Evolutionary conservation across 2,329 filamentous ascomycete genomes (phyloP), one percentile per base, ranked within the genome.

Genomic region (Phialemoniopsis sp.): DNA sequence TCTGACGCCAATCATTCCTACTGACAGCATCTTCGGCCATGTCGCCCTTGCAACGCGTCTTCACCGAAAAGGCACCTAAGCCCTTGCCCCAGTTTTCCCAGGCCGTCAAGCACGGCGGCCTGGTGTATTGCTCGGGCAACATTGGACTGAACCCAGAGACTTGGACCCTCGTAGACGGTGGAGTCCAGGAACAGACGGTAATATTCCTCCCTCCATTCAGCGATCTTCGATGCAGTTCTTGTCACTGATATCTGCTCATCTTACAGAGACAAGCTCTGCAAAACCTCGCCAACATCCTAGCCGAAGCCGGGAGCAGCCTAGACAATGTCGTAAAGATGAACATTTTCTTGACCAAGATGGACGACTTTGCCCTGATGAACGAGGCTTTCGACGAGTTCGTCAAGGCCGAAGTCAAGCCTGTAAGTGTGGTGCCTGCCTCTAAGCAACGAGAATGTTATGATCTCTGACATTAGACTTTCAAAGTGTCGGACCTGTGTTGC

Each of bases 41-140:
- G n/a, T n/a, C n/a, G n/a, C n/a, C n/a, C n/a, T n/a, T n/a, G 29
- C 39, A 58, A 39, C 56, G 56, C 26, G 62, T 76, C 26, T 51
- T 63, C 33, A 75, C 70, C 13, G 53, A 61, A 36, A 70, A 71
- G 46, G 69, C 73, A 10, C 75, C 70, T 26, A 60, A 65, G 45
- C 72, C 75, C 17, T 57, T 76, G 31, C 73, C 73, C 0, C 71
- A 80, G 50, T 75, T 79, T 57, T 78, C 72, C 3, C 76, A 84
- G 52, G 80, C 78, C 31, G 67, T 83, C 48, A 69, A 76, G 46
- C 70, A 72, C 57, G 78, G 80, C 52, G 81, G 80, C 50, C 75
- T 82, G 57, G 77, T 87, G n/a, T 87, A 84, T 64, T 85, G 81
- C 64, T 84, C 79, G 2, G 83, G 82, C 17, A 70, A 69, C 45